phyloP scores from a whole-genome alignment of 2,329 filamentous ascomycete species.

The Aspergillus glaucus region DNA sequence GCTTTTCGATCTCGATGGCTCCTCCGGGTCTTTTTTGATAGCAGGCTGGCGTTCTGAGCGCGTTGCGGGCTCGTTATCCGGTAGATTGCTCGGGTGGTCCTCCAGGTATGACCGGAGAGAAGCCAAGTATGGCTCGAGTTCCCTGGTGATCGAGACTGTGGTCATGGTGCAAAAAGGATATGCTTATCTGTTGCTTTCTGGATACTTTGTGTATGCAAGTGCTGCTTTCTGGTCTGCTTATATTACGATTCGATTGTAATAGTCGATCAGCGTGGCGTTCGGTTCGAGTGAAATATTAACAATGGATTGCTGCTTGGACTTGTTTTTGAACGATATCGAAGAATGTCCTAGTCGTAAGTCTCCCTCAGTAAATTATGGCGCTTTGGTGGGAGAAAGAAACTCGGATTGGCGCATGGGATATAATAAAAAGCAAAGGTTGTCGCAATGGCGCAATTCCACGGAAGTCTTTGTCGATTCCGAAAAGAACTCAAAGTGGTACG shows the following conservation, averaged over 20 bases:
- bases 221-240: constrained; percentile 1
- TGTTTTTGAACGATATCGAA: background rate
- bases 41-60: background rate
- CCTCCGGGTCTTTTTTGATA: background rate
- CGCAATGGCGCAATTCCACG: background rate
- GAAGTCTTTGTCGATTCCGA: no score
- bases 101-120: constrained; percentile 23
- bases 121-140: constrained; percentile 24
- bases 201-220: background rate
- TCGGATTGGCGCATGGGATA: background rate
- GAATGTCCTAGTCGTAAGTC: background rate
- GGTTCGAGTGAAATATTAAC: background rate
- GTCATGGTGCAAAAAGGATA: constrained; percentile 16
- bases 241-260: background rate
- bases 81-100: constrained; percentile 2
- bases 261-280: background rate
- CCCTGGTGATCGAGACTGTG: constrained; percentile 25
- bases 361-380: background rate
- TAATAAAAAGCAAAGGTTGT: background rate
- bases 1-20: background rate
- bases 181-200: constrained; percentile 3
- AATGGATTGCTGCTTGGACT: background rate
- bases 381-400: background rate
- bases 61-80: background rate
- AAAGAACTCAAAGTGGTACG: background rate